Percentiles rank a stretch among this genome's conserved stretches.
Evolutionary conservation across 306 rosid species (phyloP).

Genomic region (Citrullus amarus): DNA sequence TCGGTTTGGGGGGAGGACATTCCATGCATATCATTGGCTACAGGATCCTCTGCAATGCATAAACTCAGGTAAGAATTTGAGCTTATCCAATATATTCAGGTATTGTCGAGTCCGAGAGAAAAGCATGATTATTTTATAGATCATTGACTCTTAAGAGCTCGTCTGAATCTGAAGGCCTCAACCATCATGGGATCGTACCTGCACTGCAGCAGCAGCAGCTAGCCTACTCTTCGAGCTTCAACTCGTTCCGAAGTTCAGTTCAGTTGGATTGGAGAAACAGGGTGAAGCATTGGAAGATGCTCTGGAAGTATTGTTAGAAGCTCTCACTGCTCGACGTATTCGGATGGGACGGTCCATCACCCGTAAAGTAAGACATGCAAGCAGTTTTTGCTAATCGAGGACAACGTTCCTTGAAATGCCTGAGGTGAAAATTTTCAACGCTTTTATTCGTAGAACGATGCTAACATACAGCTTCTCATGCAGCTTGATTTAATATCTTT

Average conservation of each 20-base stretch:
- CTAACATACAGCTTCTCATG: background rate
- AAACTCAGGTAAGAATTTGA: constrained; percentile 63
- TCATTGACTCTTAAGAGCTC: background rate
- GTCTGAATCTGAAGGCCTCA: constrained; percentile 50
- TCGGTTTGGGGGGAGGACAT: constrained; percentile 71
- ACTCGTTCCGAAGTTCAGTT: constrained; percentile 40
- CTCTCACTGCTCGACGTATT: constrained; percentile 65
- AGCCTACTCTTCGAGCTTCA: constrained; percentile 75
- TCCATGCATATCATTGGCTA: constrained; percentile 57
- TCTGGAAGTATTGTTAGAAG: constrained; percentile 46
- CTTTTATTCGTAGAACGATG: background rate
- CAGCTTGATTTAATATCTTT: background rate
- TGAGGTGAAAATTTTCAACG: constrained; percentile 6
- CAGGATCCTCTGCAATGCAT: constrained; percentile 86
- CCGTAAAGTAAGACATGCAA: constrained; percentile 52
- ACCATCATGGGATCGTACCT: constrained; percentile 96
- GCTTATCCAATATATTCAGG: background rate
- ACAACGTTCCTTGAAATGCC: background rate
- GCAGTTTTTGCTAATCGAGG: constrained; percentile 15
- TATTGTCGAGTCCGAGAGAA: background rate
- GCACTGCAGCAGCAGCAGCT: constrained; percentile 80
- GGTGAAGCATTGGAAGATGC: constrained; percentile 59
- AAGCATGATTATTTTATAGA: background rate
- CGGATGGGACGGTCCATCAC: constrained; percentile 95
- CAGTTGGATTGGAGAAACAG: constrained; percentile 43